Conservation (phyloP, 202 grass and related monocot species). For the Zizania palustris region DNA sequence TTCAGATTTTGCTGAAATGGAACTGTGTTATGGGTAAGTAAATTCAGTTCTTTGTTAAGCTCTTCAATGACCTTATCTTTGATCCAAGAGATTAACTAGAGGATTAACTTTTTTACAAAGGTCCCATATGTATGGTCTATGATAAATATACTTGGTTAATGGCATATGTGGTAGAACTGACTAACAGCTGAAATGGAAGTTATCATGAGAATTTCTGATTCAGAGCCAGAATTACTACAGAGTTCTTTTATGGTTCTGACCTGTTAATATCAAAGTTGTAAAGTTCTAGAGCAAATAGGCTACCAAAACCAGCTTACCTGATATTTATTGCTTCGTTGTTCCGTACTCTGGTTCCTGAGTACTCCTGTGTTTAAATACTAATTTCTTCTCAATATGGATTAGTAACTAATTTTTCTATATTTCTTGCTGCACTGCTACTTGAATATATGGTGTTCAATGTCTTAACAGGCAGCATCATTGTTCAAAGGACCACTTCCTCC, state of each 20-base stretch:
- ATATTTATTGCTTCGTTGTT: slow-evolving; percentile 4
- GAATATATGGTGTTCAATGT: slow-evolving; percentile 39
- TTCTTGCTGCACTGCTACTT: slow-evolving; percentile 18
- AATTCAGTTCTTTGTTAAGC: slow-evolving; percentile 30
- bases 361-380: background rate
- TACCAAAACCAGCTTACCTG: background rate
- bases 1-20: slow-evolving; percentile 99
- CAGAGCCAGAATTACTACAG: background rate
- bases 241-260: slow-evolving; percentile 1
- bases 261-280: background rate
- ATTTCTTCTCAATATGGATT: background rate
- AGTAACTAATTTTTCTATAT: background rate
- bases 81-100: slow-evolving; percentile 7
- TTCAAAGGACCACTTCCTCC: slow-evolving; percentile 98
- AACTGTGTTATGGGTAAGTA: slow-evolving; percentile 92
- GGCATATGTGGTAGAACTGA: background rate
- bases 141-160: slow-evolving; percentile 11
- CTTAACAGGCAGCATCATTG: slow-evolving; percentile 84
- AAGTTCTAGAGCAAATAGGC: background rate
- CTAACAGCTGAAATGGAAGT: slow-evolving; percentile 1
- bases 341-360: background rate
- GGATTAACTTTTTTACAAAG: background rate
- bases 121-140: background rate
- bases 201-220: background rate
- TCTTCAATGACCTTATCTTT: slow-evolving; percentile 15